Conservation (phyloP, 2,329 filamentous ascomycete genomes). For the Colletotrichum magnum region DNA sequence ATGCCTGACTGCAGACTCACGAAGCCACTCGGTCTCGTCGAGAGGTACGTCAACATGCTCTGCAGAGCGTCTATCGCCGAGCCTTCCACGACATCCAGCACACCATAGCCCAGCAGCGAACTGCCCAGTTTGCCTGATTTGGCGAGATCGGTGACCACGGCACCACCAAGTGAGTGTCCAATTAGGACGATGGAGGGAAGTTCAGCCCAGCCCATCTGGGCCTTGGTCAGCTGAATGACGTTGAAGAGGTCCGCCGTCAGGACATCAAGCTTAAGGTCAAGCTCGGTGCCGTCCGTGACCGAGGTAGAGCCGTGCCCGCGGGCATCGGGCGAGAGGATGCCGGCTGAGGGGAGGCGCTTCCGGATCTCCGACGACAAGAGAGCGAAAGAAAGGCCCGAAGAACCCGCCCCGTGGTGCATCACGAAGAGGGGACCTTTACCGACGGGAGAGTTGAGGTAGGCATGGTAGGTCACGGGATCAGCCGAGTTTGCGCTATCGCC, state of each 20-base stretch:
- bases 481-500: conserved; percentile 40
- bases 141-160: conserved; percentile 89
- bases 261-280: conserved; percentile 80
- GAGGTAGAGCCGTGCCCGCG: conserved; percentile 85
- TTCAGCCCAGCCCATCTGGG: conserved; percentile 78
- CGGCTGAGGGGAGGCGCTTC: conserved; percentile 82
- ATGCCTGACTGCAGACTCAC: conserved; percentile 83
- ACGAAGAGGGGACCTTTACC: conserved; percentile 87
- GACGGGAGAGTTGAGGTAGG: conserved; percentile 87
- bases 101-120: conserved; percentile 85
- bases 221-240: conserved; percentile 77
- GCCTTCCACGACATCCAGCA: conserved; percentile 95
- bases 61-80: conserved; percentile 95
- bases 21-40: conserved; percentile 84
- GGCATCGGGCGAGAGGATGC: conserved; percentile 88
- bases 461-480: conserved; percentile 77
- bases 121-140: conserved; percentile 74
- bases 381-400: conserved; percentile 89
- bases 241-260: conserved; percentile 80
- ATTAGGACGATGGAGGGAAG: conserved; percentile 86
- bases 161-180: conserved; percentile 93
- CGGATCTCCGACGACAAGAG: conserved; percentile 83
- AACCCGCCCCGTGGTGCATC: conserved; percentile 94
- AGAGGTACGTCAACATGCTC: conserved; percentile 93
- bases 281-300: conserved; percentile 54